Evolutionary conservation across 1,284 basidiomycete genomes (phyloP), one percentile per base, ranked within the genome.

Genomic region (Cryptococcus sp.): DNA sequence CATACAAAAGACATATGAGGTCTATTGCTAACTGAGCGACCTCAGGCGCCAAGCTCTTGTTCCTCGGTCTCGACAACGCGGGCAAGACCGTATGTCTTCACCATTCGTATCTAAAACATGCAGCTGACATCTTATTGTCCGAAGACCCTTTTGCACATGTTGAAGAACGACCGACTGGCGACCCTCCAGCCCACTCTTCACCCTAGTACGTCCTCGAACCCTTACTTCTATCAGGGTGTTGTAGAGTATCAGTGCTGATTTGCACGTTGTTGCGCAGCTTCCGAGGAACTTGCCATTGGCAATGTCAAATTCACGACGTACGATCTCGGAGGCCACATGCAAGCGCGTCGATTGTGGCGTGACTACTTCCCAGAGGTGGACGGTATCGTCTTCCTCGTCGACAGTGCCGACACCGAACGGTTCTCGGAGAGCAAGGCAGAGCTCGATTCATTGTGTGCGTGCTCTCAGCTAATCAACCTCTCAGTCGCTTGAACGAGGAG

Each of bases 291-390:
- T 57, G 93, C 96, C 22, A 99, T 99, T 78, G 96, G 96, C 62
- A 94, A 92, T 73, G 91, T 99, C 74, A 98, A 97, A 79, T 99
- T 99, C 83, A 99, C 93, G 25, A 99, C 96, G 0, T 96, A 98
- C 73, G 96, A 99, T 79, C 84, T 99, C 57, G 96, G 96, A 72
- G 96, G 96, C 77, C 95, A 99, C 83, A 87, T 90, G 78, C 95
- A 98, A 93, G 94, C 96, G 55, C 93, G 96, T 70, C 90, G 96
- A 70, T 88, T 99, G 76, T 99, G 96, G 96, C 88, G 93, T 66
- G 95, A 99, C 80, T 99, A 99, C 83, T 99, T 99, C 88, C 95
- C 96, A 57, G 96, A 99, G 81, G 96, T 99, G 47, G 93, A 99
- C 75, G 96, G 93, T 38, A 98, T 99, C 71, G 88, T 99, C 75